phyloP scores from a whole-genome alignment of 140 eudicot species.

The Oenanthe javanica region DNA sequence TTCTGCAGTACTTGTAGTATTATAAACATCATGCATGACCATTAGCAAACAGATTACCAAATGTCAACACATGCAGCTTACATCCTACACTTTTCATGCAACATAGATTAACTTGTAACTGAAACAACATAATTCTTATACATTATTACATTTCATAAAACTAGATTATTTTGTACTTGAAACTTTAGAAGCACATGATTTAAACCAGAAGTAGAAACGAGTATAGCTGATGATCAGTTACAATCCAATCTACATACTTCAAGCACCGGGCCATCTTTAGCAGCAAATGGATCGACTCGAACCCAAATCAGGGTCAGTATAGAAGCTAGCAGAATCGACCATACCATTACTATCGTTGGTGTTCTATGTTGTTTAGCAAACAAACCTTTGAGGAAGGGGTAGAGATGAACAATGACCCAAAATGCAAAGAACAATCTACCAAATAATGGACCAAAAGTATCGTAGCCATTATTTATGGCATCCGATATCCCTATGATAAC shows the following conservation, averaged over 20 bases:
- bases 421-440: conserved; percentile 10
- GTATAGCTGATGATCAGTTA: background rate
- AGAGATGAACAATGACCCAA: conserved; percentile 6
- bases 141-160: background rate
- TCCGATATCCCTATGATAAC: conserved; percentile 8
- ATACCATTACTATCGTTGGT: conserved; percentile 8
- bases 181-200: background rate
- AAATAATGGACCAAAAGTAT: background rate
- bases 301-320: conserved; percentile 9
- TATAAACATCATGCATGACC: too few relatives aligned
- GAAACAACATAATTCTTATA: too few relatives aligned
- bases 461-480: background rate
- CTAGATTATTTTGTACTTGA: background rate
- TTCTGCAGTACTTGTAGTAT: too few relatives aligned
- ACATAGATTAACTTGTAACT: background rate
- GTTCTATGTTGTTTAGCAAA: background rate
- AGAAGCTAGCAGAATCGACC: conserved; percentile 12
- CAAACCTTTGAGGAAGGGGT: conserved; percentile 7
- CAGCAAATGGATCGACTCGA: background rate
- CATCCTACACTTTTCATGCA: background rate
- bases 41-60: too few relatives aligned
- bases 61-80: too few relatives aligned
- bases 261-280: conserved; percentile 8
- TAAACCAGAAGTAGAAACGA: background rate
- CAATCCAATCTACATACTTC: conserved; percentile 3